Base-by-base conservation (phyloP, 2,329 filamentous ascomycete genomes). In the Cladosporium sp. region DNA sequence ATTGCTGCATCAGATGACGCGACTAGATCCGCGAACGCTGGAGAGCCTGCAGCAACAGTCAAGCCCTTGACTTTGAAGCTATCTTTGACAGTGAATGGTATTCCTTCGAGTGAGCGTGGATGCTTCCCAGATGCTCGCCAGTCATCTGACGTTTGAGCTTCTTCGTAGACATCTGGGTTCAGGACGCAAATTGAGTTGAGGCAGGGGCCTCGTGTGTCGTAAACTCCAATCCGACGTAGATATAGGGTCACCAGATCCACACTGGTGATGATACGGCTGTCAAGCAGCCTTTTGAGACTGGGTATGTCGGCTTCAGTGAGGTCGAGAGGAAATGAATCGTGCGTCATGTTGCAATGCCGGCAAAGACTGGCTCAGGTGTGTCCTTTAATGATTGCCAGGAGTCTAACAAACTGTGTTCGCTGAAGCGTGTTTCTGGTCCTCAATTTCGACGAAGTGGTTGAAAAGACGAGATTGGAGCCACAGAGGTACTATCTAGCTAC, bases 1-100 rank as follows among this genome's bases (percentile, higher is more conserved):
- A 72, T 72, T 1, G 72, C 73, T 2, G 78, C 75, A 58, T 82
- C 78, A 24, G 76, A 70, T 6, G 68, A 73, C 0, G 79, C 70
- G 3, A 74, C 54, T 0, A 82, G 60, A 7, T 72, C 61, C 27
- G 69, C 55, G 48, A 82, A 79, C 0, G 78, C 79, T 1, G 75
- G 75, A 0, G 77, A 80, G 1, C 77, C 79, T 47, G 70, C 65
- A 0, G 77, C 76, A 1, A 76, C 72, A 0, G 71, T 77, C 68
- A 80, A 71, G 0, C 73, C 75, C 13, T 68, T 64, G 12, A 76
- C 70, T 52, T 75, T 78, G 64, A 75, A 80, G 53, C 70, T 75
- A 56, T 82, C 79, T 60, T 82, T 82, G 57, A 79, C 67, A 0
- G 76, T 78, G 49, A 70, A 80, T 0, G 78, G 77, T 7, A 82